Conservation (phyloP, 202 grass and related monocot species). For the Schoenoplectus tabernaemontani region DNA sequence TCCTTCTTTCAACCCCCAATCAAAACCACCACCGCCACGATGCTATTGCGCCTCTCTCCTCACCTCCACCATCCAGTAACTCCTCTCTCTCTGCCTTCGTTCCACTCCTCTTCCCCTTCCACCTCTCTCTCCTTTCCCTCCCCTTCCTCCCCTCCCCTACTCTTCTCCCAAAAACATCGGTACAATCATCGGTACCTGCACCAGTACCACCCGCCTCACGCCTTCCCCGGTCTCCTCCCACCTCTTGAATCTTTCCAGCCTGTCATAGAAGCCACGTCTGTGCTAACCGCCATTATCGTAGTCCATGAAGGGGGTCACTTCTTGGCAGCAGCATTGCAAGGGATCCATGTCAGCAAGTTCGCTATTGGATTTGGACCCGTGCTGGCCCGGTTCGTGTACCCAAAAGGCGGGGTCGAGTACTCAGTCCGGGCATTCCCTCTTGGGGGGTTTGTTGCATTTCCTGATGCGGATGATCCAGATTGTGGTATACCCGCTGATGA, state of each 20-base stretch:
- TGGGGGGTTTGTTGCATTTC: slow-evolving; percentile 90
- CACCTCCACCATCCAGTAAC: slow-evolving; percentile 18
- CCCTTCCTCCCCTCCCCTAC: no score
- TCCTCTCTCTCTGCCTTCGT: background rate
- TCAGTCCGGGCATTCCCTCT: slow-evolving; percentile 85
- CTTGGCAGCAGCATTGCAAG: slow-evolving; percentile 57
- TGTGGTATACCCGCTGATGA: slow-evolving; percentile 57
- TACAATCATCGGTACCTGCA: background rate
- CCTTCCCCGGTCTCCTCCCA: slow-evolving; percentile 26
- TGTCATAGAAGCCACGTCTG: slow-evolving; percentile 55
- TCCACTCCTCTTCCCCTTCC: no score
- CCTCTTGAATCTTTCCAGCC: slow-evolving; percentile 36
- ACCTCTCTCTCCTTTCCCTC: no score
- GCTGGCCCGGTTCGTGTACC: slow-evolving; percentile 50
- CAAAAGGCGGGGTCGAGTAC: slow-evolving; percentile 66
- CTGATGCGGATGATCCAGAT: slow-evolving; percentile 74
- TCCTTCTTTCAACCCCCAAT: no score
- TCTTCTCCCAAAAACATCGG: background rate
- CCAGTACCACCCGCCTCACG: background rate
- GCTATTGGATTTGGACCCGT: slow-evolving; percentile 80
- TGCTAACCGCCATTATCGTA: slow-evolving; percentile 71
- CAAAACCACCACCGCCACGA: background rate
- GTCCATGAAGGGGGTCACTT: slow-evolving; percentile 90
- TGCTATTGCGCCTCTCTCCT: background rate
- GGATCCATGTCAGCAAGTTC: slow-evolving; percentile 90